A percentile compares a stretch with the other conserved stretches of the same genome.
Evolutionary conservation across 2,329 filamentous ascomycete species (phyloP).

Genomic region (Epichloe gansuensis): DNA sequence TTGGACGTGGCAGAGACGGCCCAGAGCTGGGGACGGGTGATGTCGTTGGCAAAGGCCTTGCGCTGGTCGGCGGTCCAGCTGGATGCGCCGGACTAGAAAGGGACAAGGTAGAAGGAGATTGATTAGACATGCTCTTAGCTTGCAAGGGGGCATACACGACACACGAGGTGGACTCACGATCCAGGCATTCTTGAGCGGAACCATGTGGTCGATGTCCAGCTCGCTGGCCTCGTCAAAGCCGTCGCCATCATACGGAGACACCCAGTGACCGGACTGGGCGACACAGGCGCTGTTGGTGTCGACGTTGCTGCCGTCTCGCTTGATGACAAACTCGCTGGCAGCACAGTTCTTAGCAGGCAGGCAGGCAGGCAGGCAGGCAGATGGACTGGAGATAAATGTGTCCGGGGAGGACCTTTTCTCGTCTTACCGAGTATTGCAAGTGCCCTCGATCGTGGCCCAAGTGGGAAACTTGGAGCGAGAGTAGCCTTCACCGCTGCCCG

Average conservation of each 20-base stretch:
- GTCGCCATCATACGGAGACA: conserved; percentile 60
- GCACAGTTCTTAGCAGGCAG: neutral
- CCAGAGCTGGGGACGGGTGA: conserved; percentile 62
- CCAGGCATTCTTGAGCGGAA: conserved; percentile 73
- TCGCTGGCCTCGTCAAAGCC: conserved; percentile 57
- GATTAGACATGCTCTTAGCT: neutral
- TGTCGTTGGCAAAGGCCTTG: conserved; percentile 63
- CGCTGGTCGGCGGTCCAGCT: conserved; percentile 58
- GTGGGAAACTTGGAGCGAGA: conserved; percentile 57
- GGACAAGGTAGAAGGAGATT: neutral
- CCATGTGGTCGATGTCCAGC: conserved; percentile 74
- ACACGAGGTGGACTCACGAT: conserved; percentile 33
- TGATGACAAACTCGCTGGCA: conserved; percentile 51
- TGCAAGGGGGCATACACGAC: neutral
- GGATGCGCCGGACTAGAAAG: conserved; percentile 51
- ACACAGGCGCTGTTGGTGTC: conserved; percentile 46
- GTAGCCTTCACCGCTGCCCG: conserved; percentile 45
- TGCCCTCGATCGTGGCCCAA: conserved; percentile 54
- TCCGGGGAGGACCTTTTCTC: neutral
- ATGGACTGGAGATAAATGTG: too few species aligned
- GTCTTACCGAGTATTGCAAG: conserved; percentile 53
- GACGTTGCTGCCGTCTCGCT: conserved; percentile 59
- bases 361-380: too few species aligned
- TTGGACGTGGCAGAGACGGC: conserved; percentile 73
- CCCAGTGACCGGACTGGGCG: conserved; percentile 56